Percentiles rank a stretch among this genome's conserved stretches.
These are phyloP conservation scores for Brassica cretica DNA, from an alignment of 345 rosid species.

Conservation along the genomic window DNA sequence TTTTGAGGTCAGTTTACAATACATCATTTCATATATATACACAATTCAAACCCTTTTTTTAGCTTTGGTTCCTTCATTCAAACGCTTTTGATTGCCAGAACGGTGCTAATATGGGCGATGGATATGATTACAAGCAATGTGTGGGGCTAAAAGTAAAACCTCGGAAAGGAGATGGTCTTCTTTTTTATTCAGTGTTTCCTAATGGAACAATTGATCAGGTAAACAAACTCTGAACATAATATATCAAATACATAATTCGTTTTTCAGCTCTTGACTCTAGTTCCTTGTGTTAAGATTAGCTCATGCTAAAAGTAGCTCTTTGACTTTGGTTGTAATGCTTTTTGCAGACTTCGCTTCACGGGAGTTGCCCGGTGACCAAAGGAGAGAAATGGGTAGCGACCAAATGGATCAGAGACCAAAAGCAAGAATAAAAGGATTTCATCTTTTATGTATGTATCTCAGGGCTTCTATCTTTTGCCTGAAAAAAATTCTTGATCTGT, in stretches of 20 bases:
- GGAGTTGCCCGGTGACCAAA: slow-evolving; percentile 75
- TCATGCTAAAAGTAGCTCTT: slow-evolving; percentile 10
- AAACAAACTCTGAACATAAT: not conserved
- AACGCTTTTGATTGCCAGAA: slow-evolving; percentile 41
- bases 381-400: slow-evolving; percentile 95
- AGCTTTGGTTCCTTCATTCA: not conserved
- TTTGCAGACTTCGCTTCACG: slow-evolving; percentile 79
- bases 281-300: slow-evolving; percentile 13
- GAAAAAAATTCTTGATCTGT: not conserved
- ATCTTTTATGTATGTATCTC: not conserved
- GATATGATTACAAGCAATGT: slow-evolving; percentile 64
- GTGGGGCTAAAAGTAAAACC: slow-evolving; percentile 77
- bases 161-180: slow-evolving; percentile 68
- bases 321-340: slow-evolving; percentile 16
- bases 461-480: slow-evolving; percentile 11
- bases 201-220: slow-evolving; percentile 80
- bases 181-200: slow-evolving; percentile 59
- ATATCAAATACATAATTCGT: not conserved
- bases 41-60: not conserved
- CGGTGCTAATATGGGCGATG: slow-evolving; percentile 40
- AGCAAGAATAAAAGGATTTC: slow-evolving; percentile 15
- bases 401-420: slow-evolving; percentile 85
- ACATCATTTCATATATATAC: slow-evolving; percentile 1
- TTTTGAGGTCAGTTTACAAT: slow-evolving; percentile 53
- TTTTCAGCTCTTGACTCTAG: not conserved